Conservation (phyloP, 2,329 filamentous ascomycete genomes). For the Claviceps africana region DNA sequence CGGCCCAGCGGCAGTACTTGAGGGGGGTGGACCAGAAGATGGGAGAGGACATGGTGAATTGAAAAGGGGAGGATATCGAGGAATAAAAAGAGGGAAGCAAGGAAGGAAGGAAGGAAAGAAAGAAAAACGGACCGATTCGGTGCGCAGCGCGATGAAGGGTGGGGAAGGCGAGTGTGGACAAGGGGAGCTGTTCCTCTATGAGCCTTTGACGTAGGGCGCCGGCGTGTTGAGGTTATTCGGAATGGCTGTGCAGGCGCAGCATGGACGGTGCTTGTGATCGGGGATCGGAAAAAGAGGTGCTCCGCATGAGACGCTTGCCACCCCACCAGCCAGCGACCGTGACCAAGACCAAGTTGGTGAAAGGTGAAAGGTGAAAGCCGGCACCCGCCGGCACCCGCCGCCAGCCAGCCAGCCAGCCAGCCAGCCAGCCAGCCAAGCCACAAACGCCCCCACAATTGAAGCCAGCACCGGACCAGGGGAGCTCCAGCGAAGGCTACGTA, state of each 20-base stretch:
- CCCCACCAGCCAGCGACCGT: too few relatives aligned
- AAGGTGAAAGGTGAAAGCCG: too few relatives aligned
- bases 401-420: too few relatives aligned
- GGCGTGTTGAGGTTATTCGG: not conserved
- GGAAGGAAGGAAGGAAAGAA: not conserved
- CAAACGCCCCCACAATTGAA: not conserved
- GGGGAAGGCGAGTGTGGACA: not conserved
- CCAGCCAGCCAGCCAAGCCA: too few relatives aligned
- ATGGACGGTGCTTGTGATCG: not conserved
- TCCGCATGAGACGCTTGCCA: not conserved
- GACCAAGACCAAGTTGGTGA: too few relatives aligned
- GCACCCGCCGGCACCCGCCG: too few relatives aligned
- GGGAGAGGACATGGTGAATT: slow-evolving; percentile 48
- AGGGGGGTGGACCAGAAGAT: slow-evolving; percentile 80
- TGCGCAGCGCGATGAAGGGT: not conserved
- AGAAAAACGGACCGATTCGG: not conserved
- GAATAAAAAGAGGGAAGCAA: slow-evolving; percentile 5
- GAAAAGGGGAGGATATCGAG: too few relatives aligned
- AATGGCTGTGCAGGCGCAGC: not conserved
- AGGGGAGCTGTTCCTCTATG: not conserved
- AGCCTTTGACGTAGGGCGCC: not conserved
- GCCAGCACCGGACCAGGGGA: slow-evolving; percentile 3
- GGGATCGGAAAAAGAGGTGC: slow-evolving; percentile 1
- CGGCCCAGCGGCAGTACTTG: slow-evolving; percentile 77
- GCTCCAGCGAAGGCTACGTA: slow-evolving; percentile 21